Conservation (phyloP, 768 basidiomycete genomes). For the Mycena kentingensis region DNA sequence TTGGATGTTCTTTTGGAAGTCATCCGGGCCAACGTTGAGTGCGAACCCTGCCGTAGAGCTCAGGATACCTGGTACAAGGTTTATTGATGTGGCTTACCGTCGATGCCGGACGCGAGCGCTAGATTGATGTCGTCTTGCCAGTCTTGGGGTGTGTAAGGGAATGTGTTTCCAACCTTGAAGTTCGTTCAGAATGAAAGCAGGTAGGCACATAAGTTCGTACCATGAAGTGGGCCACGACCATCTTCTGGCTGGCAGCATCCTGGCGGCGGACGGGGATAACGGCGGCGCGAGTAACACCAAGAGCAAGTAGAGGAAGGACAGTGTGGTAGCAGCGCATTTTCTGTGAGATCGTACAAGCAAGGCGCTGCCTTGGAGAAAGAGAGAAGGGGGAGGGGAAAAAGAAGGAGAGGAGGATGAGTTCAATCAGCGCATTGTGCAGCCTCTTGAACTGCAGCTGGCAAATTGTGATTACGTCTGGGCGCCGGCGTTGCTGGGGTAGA, state of each 20-base stretch:
- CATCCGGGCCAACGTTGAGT: constrained; percentile 66
- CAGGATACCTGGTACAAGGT: constrained; percentile 27
- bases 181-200: too few relatives aligned
- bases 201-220: too few relatives aligned
- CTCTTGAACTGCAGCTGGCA: background rate
- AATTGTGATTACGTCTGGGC: too few relatives aligned
- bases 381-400: background rate
- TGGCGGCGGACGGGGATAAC: constrained; percentile 21
- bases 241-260: constrained; percentile 36
- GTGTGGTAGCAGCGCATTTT: constrained; percentile 16
- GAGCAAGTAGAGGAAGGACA: constrained; percentile 17
- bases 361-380: constrained; percentile 10
- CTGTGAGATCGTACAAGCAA: constrained; percentile 6
- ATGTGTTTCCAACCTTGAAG: constrained; percentile 73
- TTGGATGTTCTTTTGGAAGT: constrained; percentile 62
- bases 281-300: constrained; percentile 15
- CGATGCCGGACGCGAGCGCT: constrained; percentile 10
- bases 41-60: constrained; percentile 70
- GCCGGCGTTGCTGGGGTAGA: too few relatives aligned
- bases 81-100: background rate
- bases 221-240: constrained; percentile 62
- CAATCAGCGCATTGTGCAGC: background rate
- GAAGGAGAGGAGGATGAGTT: background rate
- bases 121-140: constrained; percentile 43
- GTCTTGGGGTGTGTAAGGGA: constrained; percentile 53